Evolutionary conservation across 345 rosid genomes (phyloP).

Genomic region (Corchorus olitorius): DNA sequence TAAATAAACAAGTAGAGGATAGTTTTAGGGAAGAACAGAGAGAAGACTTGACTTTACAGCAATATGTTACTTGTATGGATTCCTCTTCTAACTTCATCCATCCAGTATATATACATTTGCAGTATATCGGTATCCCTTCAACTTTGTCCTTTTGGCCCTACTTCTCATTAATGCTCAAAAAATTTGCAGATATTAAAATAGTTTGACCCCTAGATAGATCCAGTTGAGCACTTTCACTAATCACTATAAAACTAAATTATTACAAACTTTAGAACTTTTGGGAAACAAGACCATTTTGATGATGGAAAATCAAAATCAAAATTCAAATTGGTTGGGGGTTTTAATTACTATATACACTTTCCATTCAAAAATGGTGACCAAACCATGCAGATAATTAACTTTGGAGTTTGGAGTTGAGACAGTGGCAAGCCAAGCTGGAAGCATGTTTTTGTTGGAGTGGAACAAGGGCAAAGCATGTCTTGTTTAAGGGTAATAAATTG

Average conservation of each 20-base stretch:
- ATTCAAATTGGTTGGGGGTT: background rate
- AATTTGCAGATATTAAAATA: background rate
- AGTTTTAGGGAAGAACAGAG: background rate
- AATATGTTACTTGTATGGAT: slow-evolving; percentile 22
- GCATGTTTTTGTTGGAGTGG: slow-evolving; percentile 36
- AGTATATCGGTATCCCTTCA: background rate
- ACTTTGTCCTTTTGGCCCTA: background rate
- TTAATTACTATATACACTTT: background rate
- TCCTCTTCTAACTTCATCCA: background rate
- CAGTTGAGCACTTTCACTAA: background rate
- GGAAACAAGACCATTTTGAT: background rate
- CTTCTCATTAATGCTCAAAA: background rate
- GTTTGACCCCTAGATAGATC: slow-evolving; percentile 5
- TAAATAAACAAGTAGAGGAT: background rate
- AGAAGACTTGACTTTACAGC: slow-evolving; percentile 28
- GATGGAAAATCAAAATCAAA: background rate
- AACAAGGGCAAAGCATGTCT: slow-evolving; percentile 45
- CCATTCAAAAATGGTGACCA: background rate
- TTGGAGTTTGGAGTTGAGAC: background rate
- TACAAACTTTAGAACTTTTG: background rate
- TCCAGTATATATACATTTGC: background rate
- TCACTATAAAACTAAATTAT: background rate
- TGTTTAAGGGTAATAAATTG: background rate
- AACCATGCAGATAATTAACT: background rate
- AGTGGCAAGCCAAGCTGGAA: slow-evolving; percentile 26